These are phyloP conservation scores for Kwoniella shandongensis DNA, from an alignment of 768 basidiomycete genomes.

Conservation along the genomic window DNA sequence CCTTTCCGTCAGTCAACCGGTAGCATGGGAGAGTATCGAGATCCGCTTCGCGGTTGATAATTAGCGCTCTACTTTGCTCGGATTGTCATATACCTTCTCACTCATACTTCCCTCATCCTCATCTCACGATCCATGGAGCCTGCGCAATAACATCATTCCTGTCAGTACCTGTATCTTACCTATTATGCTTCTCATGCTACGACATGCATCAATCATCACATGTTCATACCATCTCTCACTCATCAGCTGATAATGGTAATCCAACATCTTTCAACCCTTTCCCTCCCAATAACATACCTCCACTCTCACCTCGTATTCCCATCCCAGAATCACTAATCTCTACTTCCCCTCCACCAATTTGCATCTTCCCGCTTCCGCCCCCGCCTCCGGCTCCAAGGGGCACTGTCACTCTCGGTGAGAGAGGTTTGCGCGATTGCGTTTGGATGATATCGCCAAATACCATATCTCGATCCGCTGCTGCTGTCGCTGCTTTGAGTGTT, in stretches of 20 bases:
- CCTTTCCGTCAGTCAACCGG: conserved; percentile 30
- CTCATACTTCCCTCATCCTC: no score
- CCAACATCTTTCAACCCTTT: conserved; percentile 45
- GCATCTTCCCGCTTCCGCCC: background rate
- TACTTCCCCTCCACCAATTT: conserved; percentile 15
- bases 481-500: conserved; percentile 25
- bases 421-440: conserved; percentile 17
- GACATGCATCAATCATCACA: conserved; percentile 15
- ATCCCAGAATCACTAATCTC: conserved; percentile 31
- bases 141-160: conserved; percentile 9
- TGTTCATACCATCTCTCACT: background rate
- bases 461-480: conserved; percentile 24
- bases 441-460: conserved; percentile 42
- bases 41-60: conserved; percentile 18
- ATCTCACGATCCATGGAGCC: background rate
- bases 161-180: background rate
- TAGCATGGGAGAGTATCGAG: conserved; percentile 23
- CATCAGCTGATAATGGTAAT: conserved; percentile 6
- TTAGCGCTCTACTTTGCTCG: no score
- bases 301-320: conserved; percentile 42
- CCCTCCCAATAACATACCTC: conserved; percentile 38
- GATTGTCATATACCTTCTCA: no score
- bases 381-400: conserved; percentile 9
- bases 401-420: conserved; percentile 29
- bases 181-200: background rate